These are phyloP conservation scores for Iberis amara DNA, from an alignment of 441 rosid genomes.

Conservation along the genomic window DNA sequence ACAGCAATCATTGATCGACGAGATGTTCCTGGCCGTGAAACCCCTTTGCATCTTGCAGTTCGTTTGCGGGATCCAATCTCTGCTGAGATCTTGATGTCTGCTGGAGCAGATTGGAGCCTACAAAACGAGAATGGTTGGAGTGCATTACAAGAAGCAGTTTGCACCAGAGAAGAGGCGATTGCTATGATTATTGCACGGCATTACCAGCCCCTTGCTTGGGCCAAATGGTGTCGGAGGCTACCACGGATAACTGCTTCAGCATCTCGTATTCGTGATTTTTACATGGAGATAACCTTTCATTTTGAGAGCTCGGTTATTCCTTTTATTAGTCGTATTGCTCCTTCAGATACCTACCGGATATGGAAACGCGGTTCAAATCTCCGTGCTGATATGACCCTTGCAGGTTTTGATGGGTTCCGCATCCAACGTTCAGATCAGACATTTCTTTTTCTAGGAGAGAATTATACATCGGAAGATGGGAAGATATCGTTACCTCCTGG, in stretches of 20 bases:
- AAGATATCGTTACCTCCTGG: constrained; percentile 58
- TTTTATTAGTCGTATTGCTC: constrained; percentile 89
- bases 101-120: constrained; percentile 95
- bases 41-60: constrained; percentile 90
- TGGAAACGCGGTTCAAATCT: constrained; percentile 97
- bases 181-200: constrained; percentile 81
- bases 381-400: constrained; percentile 94
- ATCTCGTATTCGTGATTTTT: constrained; percentile 76
- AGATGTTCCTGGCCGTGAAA: constrained; percentile 89
- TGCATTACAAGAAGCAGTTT: constrained; percentile 89
- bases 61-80: constrained; percentile 62
- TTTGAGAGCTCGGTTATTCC: constrained; percentile 93
- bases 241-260: constrained; percentile 80
- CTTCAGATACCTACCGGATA: constrained; percentile 89
- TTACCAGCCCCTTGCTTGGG: constrained; percentile 95
- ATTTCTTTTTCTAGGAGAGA: constrained; percentile 84
- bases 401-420: constrained; percentile 90
- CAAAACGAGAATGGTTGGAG: constrained; percentile 98
- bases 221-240: constrained; percentile 93
- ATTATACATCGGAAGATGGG: constrained; percentile 68
- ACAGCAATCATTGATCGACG: constrained; percentile 66
- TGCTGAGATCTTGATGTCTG: constrained; percentile 83
- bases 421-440: constrained; percentile 90
- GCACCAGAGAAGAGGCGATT: constrained; percentile 76
- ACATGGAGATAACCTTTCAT: constrained; percentile 91